These are phyloP conservation scores for Angophora floribunda DNA, from an alignment of 345 rosid genomes.

Conservation along the genomic window DNA sequence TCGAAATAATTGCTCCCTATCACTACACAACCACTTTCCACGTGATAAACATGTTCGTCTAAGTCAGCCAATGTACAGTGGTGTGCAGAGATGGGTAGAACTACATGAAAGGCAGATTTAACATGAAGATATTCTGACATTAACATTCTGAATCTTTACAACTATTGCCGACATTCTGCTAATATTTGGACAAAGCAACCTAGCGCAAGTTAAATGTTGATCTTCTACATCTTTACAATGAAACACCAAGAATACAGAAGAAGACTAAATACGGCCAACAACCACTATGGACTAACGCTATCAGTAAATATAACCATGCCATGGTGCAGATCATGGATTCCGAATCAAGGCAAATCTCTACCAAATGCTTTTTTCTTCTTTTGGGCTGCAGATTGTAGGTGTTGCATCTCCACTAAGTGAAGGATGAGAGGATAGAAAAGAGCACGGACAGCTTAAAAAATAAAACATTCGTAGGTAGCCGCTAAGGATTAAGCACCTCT, in stretches of 20 bases:
- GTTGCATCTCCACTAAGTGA: neutral
- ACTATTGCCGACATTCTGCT: neutral
- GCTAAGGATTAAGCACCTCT: slow-evolving; percentile 20
- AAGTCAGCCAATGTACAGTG: neutral
- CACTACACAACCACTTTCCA: neutral
- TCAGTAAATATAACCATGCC: neutral
- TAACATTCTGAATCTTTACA: neutral
- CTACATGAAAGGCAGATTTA: neutral
- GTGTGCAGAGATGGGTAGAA: neutral
- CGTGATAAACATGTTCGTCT: neutral
- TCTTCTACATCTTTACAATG: neutral
- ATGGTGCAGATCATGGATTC: neutral
- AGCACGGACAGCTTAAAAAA: neutral
- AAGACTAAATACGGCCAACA: neutral
- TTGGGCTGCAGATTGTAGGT: neutral
- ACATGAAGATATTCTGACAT: neutral
- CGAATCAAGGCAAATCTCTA: neutral
- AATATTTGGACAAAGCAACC: neutral
- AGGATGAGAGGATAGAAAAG: neutral
- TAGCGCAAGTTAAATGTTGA: neutral
- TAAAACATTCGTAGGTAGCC: neutral
- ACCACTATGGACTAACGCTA: neutral
- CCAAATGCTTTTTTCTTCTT: neutral
- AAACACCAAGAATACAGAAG: neutral
- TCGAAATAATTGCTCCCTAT: neutral